These are phyloP conservation scores for Brassica incana DNA, from an alignment of 345 rosid species.

Conservation along the genomic window DNA sequence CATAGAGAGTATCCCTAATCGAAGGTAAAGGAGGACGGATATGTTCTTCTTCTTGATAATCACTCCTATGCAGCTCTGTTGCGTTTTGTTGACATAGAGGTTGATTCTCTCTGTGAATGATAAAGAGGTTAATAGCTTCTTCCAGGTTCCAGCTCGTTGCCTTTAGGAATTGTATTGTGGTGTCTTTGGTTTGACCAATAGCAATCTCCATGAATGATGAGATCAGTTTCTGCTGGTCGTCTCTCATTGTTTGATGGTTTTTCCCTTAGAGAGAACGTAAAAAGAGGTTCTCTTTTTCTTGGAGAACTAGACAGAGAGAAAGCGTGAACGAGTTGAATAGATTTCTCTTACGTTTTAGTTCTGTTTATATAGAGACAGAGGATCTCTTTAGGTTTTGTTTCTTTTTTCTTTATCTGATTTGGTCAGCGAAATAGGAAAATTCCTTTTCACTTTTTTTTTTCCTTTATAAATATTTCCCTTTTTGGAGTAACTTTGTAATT, in stretches of 20 bases:
- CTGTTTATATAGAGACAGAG: background rate
- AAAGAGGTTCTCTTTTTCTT: background rate
- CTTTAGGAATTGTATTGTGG: background rate
- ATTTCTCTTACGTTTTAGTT: background rate
- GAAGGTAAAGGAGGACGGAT: background rate
- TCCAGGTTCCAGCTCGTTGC: conserved; percentile 6
- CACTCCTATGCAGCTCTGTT: background rate
- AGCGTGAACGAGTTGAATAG: background rate
- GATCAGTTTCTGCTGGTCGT: background rate
- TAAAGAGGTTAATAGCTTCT: conserved; percentile 7
- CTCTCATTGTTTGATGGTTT: background rate
- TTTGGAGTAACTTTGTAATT: background rate
- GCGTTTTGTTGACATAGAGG: background rate
- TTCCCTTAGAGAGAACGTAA: background rate
- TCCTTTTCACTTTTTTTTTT: background rate
- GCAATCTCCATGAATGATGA: conserved; percentile 11
- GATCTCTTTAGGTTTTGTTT: background rate
- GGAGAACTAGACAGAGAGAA: background rate
- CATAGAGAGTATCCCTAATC: background rate
- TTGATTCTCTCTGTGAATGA: background rate
- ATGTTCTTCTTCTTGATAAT: conserved; percentile 5
- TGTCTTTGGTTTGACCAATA: background rate
- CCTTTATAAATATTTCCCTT: background rate
- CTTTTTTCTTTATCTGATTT: background rate
- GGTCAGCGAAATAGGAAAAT: background rate